Percentiles rank a stretch among this genome's conserved stretches.
Evolutionary conservation across 164 flowering plant species (phyloP).

Genomic region (Taxillus chinensis): DNA sequence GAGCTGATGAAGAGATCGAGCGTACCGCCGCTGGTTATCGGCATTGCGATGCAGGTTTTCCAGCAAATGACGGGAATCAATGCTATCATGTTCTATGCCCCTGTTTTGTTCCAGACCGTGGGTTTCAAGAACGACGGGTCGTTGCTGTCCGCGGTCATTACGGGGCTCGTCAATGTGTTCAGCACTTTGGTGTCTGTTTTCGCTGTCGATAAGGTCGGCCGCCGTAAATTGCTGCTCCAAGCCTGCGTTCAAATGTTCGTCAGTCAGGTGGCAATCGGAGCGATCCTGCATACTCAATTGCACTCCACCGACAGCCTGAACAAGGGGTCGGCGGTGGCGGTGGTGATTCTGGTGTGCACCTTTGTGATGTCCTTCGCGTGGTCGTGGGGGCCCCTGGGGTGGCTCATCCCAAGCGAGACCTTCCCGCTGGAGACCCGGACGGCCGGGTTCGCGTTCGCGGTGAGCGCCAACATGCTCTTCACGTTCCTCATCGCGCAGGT

Average conservation of each 20-base stretch:
- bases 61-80: constrained; percentile 55
- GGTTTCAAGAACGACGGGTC: constrained; percentile 41
- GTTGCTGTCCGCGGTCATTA: constrained; percentile 33
- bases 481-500: constrained; percentile 72
- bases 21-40: constrained; percentile 35
- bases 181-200: constrained; percentile 33
- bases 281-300: constrained; percentile 19
- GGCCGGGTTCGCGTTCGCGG: constrained; percentile 54
- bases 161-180: constrained; percentile 35
- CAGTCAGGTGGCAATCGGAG: constrained; percentile 28
- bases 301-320: constrained; percentile 15
- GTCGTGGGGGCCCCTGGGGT: constrained; percentile 70
- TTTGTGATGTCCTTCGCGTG: constrained; percentile 46
- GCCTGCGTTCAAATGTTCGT: constrained; percentile 45
- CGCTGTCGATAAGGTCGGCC: constrained; percentile 33
- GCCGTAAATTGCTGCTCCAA: constrained; percentile 35
- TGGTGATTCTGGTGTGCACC: constrained; percentile 38
- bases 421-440: constrained; percentile 45
- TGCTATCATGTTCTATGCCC: constrained; percentile 55
- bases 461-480: constrained; percentile 61
- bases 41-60: constrained; percentile 26
- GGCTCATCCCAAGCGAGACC: constrained; percentile 38
- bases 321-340: constrained; percentile 13
- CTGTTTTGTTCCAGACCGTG: constrained; percentile 40
- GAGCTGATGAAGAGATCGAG: constrained; percentile 25